Base-by-base conservation (phyloP, 2,329 filamentous ascomycete species). In the Mycogone perniciosa region DNA sequence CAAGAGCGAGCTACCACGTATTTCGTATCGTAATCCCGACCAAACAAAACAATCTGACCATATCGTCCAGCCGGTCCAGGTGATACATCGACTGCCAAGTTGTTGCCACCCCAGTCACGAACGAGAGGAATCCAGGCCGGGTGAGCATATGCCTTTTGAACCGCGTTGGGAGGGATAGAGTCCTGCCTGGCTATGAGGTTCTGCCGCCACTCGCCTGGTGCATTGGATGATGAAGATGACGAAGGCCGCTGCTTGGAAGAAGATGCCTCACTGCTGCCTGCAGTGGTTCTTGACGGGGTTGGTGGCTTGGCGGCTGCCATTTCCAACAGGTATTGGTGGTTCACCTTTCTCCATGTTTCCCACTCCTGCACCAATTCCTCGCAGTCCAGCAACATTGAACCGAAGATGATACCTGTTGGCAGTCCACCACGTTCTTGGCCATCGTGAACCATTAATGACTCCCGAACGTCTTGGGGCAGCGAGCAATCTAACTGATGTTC, bases 301-400 rank as follows among this genome's bases (percentile, higher is more conserved):
- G 84, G 75, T 4, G 86, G 82, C 50, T 71, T 84, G 65, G 67
- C 74, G 58, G 73, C 76, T 62, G 69, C 72, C 44, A 68, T 82
- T 66, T 82, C 76, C 39, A 81, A 76, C 53, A 97, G 77, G 67
- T 88, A 96, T 64, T 96, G 89, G 52, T 92, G 84, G 64, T 96
- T 96, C 56, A 99, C 93, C 56, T 82, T 84, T 61, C 89, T 85
- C 93, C 93, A 99, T 65, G 96, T 95, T 62, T 88, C 86, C 89
- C 92, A 97, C 67, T 99, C 93, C 67, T 96, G 90, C 26, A 96
- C 86, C 60, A 99, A 96, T 66, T 99, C 93, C 69, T 99, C 93
- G 64, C 93, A 97, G 68, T 99, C 93, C 52, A 99, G 81, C 56
- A 99, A 73, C 93, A 99, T 99, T 66, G 83, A 86, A 54, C 91